phyloP scores from a whole-genome alignment of 257 asterid genomes.

The Solanum appendiculatum region DNA sequence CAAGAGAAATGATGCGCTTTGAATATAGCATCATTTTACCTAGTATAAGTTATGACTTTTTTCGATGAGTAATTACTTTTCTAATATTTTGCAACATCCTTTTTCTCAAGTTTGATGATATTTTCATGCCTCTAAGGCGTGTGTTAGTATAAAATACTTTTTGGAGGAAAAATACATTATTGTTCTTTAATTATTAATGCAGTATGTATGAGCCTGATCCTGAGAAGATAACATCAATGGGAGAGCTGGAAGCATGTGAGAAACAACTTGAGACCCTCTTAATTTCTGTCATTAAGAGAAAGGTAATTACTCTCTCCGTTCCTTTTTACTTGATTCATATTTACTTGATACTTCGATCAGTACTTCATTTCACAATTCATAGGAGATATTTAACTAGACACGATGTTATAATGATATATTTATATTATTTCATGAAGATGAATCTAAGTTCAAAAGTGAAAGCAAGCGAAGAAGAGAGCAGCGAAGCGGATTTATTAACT shows the following conservation, averaged over 20 bases:
- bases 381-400: too few species aligned
- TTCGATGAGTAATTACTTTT: too few species aligned
- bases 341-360: neutral
- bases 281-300: neutral
- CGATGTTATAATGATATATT: neutral
- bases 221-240: neutral
- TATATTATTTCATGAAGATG: neutral
- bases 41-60: neutral
- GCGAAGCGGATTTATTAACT: neutral
- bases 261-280: neutral
- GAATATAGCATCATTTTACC: too few species aligned
- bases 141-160: neutral
- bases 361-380: neutral
- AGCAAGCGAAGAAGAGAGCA: neutral
- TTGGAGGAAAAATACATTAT: neutral
- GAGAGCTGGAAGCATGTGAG: constrained; percentile 7
- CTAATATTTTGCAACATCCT: neutral
- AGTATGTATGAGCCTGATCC: constrained; percentile 6
- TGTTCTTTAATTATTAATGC: neutral
- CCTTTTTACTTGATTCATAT: neutral
- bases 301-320: neutral
- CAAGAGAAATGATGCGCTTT: too few species aligned
- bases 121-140: neutral
- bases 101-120: neutral
- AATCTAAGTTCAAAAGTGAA: neutral